Conservation (phyloP, 495 filamentous ascomycete genomes). For the Stereocaulon alpinum region DNA sequence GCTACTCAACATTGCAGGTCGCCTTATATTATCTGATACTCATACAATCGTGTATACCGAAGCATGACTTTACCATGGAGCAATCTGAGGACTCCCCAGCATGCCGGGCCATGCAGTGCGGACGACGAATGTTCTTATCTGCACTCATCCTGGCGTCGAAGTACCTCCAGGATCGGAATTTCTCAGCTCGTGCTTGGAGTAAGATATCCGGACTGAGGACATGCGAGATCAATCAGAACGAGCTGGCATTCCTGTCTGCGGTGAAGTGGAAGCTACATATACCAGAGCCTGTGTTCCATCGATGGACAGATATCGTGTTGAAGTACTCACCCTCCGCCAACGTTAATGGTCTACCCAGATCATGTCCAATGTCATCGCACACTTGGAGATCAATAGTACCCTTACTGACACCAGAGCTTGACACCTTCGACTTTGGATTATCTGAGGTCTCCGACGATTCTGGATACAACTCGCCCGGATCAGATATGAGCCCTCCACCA, state of each 20-base stretch:
- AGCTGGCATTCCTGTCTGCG: conserved; percentile 81
- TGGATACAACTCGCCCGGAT: conserved; percentile 19
- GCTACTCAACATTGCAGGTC: conserved; percentile 94
- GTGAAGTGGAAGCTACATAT: conserved; percentile 95
- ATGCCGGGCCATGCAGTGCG: conserved; percentile 82
- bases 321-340: conserved; percentile 64
- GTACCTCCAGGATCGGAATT: conserved; percentile 96
- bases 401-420: conserved; percentile 65
- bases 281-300: conserved; percentile 73
- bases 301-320: conserved; percentile 85
- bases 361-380: conserved; percentile 34
- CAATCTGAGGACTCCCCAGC: conserved; percentile 64
- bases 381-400: conserved; percentile 69
- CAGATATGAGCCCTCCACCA: conserved; percentile 23
- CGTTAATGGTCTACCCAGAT: conserved; percentile 46
- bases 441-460: conserved; percentile 25
- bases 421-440: conserved; percentile 45
- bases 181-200: conserved; percentile 93
- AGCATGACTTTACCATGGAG: conserved; percentile 75
- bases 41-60: conserved; percentile 83
- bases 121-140: conserved; percentile 93
- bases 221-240: conserved; percentile 89
- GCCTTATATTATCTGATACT: conserved; percentile 93
- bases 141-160: conserved; percentile 90
- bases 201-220: conserved; percentile 92